A percentile compares a stretch with the other conserved stretches of the same genome.
Evolutionary conservation across 257 asterid species (phyloP).

Genomic region (Fraxinus anomala): DNA sequence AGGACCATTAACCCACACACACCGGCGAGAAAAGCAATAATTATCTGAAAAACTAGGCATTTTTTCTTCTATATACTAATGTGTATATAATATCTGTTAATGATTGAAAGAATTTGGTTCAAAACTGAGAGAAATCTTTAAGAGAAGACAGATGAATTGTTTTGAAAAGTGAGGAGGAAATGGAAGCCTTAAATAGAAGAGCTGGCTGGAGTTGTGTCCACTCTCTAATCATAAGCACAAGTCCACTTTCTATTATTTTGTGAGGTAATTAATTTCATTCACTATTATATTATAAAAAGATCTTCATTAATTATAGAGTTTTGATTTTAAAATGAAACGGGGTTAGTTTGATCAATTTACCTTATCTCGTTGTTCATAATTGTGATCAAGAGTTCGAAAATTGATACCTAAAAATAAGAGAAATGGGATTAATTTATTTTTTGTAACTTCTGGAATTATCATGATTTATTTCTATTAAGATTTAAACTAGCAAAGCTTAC

Average conservation of each 20-base stretch:
- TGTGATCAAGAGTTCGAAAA: too few species aligned
- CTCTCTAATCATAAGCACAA: conserved; percentile 48
- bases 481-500: too few species aligned
- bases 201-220: conserved; percentile 39
- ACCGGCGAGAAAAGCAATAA: conserved; percentile 31
- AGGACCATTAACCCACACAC: conserved; percentile 70
- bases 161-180: conserved; percentile 21
- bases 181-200: conserved; percentile 41
- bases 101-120: not conserved
- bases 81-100: not conserved
- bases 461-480: too few species aligned
- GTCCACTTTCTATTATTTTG: conserved; percentile 30
- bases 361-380: too few species aligned
- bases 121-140: not conserved
- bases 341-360: not conserved
- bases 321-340: not conserved
- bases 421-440: too few species aligned
- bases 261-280: not conserved
- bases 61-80: not conserved
- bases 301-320: not conserved
- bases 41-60: conserved; percentile 44
- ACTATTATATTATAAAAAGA: not conserved
- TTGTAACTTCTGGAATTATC: not conserved
- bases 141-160: not conserved
- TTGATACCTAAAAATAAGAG: too few species aligned